phyloP scores from a whole-genome alignment of 2,329 filamentous ascomycete species.

The Penicillium expansum region DNA sequence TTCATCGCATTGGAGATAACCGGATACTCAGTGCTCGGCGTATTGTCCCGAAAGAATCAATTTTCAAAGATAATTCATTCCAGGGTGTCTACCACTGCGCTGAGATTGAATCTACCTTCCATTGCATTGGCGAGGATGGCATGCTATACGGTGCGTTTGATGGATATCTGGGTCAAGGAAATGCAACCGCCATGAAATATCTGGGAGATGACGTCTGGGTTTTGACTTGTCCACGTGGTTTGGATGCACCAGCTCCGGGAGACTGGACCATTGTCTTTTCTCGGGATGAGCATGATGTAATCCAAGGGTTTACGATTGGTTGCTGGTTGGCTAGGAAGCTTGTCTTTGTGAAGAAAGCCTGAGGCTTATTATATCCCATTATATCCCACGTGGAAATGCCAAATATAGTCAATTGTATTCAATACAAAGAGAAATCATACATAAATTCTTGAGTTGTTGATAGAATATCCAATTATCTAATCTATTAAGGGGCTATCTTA shows the following conservation, averaged over 20 bases:
- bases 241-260: slow-evolving; percentile 45
- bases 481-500: no score
- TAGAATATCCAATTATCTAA: no score
- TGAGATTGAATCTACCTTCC: slow-evolving; percentile 41
- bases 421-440: no score
- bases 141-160: slow-evolving; percentile 46
- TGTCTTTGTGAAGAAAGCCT: slow-evolving; percentile 15
- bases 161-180: slow-evolving; percentile 43
- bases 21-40: slow-evolving; percentile 26
- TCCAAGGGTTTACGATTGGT: slow-evolving; percentile 35
- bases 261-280: slow-evolving; percentile 45
- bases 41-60: slow-evolving; percentile 12
- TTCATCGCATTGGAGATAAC: slow-evolving; percentile 33
- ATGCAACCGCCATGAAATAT: slow-evolving; percentile 38
- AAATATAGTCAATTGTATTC: neutral
- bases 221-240: slow-evolving; percentile 39
- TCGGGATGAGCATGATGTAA: slow-evolving; percentile 22
- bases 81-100: slow-evolving; percentile 37
- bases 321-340: slow-evolving; percentile 42
- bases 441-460: no score
- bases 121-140: slow-evolving; percentile 33
- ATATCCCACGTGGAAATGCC: neutral
- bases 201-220: slow-evolving; percentile 43
- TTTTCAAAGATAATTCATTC: slow-evolving; percentile 9
- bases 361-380: neutral